Evolutionary conservation across 2,329 filamentous ascomycete genomes (phyloP).

Genomic region (Pseudogymnoascus sp.): DNA sequence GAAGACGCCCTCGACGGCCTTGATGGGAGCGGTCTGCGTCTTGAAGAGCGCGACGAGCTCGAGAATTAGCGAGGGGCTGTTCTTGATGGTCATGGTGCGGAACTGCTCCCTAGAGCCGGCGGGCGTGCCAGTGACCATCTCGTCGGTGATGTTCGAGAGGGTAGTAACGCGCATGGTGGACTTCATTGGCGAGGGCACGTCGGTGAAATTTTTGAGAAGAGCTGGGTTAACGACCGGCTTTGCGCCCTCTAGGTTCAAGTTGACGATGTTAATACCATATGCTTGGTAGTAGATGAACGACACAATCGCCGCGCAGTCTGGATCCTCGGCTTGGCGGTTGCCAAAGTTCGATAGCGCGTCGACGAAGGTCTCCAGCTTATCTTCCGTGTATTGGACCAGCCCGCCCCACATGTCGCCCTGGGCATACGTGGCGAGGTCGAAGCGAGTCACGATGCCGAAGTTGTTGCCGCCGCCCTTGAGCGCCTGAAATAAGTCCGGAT

Average conservation of each 20-base stretch:
- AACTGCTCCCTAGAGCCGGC: background rate
- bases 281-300: background rate
- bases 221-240: background rate
- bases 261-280: background rate
- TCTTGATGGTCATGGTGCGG: background rate
- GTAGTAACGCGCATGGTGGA: background rate
- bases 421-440: constrained; percentile 29
- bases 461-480: constrained; percentile 49
- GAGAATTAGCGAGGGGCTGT: background rate
- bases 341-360: background rate
- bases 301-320: background rate
- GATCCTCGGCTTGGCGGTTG: background rate
- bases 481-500: constrained; percentile 40
- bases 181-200: background rate
- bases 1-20: background rate
- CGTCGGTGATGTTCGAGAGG: background rate
- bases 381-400: background rate
- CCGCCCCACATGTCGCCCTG: background rate
- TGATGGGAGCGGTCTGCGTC: background rate
- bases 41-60: background rate
- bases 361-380: background rate
- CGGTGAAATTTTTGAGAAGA: background rate
- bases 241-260: background rate
- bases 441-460: constrained; percentile 42
- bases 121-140: background rate